Conservation (phyloP, 257 asterid species). For the Ophiorrhiza pumila region DNA sequence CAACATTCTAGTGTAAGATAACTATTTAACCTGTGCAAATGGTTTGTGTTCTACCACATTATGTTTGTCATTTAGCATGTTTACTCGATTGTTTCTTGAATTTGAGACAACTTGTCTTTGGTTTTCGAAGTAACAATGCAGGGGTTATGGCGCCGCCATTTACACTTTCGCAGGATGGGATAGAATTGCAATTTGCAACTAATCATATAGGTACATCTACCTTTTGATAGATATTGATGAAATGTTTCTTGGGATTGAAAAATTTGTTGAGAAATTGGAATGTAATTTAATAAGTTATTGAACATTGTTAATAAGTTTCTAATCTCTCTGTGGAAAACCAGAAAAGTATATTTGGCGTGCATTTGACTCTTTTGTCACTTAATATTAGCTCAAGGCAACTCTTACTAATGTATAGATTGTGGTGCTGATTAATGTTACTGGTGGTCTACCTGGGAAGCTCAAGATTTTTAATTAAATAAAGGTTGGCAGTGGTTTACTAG, state of each 20-base stretch:
- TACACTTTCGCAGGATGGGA: constrained; percentile 57
- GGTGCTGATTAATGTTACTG: not conserved
- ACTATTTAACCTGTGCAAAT: not conserved
- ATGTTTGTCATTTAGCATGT: not conserved
- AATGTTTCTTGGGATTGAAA: not conserved
- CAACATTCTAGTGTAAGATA: constrained; percentile 56
- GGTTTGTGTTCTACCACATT: not conserved
- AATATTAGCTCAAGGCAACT: not conserved
- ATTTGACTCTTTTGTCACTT: not conserved
- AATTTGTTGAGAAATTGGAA: not conserved
- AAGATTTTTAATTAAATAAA: not conserved
- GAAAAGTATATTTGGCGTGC: not conserved
- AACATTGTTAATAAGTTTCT: not conserved
- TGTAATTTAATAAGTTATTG: not conserved
- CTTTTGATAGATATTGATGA: not conserved
- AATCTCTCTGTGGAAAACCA: not conserved
- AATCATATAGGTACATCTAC: constrained; percentile 53
- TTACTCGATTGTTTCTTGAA: not conserved
- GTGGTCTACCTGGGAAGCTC: not conserved
- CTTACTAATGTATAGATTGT: not conserved
- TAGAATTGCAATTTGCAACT: constrained; percentile 78
- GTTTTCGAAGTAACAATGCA: constrained; percentile 61
- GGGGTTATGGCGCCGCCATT: constrained; percentile 68
- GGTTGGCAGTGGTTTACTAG: not conserved
- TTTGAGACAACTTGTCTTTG: constrained; percentile 14